These are phyloP conservation scores for Monosporascus sp. DNA, from an alignment of 2,329 filamentous ascomycete species.

Conservation along the genomic window DNA sequence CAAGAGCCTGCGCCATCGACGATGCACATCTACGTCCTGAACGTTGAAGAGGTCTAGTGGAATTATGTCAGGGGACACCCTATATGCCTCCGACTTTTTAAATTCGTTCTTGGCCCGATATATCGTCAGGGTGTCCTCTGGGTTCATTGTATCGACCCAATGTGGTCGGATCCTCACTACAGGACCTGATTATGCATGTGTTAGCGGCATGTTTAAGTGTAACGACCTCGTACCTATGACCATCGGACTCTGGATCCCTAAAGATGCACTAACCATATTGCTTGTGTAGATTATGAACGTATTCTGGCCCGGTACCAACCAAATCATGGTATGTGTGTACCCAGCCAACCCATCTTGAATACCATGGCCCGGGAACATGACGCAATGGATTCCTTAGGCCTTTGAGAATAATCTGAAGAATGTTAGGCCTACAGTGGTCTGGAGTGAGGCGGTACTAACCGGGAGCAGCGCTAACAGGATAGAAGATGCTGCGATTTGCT, in stretches of 20 bases:
- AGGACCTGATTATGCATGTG: conserved; percentile 11
- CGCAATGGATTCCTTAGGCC: background rate
- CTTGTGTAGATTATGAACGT: conserved; percentile 18
- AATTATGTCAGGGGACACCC: conserved; percentile 2
- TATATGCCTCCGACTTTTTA: conserved; percentile 22
- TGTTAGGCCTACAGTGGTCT: background rate
- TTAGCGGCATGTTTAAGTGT: background rate
- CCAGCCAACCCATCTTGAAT: conserved; percentile 16
- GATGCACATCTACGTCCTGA: conserved; percentile 32
- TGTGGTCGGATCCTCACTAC: conserved; percentile 20
- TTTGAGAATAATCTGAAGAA: background rate
- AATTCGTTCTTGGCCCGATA: conserved; percentile 24
- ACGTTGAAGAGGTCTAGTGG: conserved; percentile 35
- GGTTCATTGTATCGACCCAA: conserved; percentile 20
- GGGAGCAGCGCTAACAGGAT: background rate
- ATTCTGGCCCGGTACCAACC: conserved; percentile 11
- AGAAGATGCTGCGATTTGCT: background rate
- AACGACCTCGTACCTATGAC: too few relatives aligned
- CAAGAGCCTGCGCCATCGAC: conserved; percentile 35
- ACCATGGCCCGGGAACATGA: conserved; percentile 19
- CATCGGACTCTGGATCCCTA: background rate
- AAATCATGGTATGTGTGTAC: conserved; percentile 10
- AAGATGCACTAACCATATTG: conserved; percentile 15
- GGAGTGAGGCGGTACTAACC: background rate
- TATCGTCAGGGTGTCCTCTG: conserved; percentile 17